phyloP scores from a whole-genome alignment of 2,329 filamentous ascomycete genomes.

The Exophiala mesophila region DNA sequence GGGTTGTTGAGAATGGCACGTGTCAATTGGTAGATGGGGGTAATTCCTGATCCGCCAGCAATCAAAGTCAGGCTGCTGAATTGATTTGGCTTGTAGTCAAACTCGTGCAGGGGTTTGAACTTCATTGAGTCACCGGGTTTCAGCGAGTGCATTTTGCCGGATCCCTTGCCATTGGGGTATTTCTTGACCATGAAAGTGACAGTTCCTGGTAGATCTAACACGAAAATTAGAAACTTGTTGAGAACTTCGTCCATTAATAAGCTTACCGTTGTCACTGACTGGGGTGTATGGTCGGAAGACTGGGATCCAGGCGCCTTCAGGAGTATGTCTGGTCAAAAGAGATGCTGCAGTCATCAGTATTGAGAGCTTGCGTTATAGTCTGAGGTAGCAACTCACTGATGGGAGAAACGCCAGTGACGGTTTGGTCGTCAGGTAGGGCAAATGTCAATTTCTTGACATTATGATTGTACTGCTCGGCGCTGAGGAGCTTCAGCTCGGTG shows the following conservation, averaged over 20 bases:
- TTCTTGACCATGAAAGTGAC: slow-evolving; percentile 64
- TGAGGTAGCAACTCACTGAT: slow-evolving; percentile 19
- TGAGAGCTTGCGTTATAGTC: not conserved
- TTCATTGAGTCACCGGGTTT: slow-evolving; percentile 57
- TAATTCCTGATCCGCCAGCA: slow-evolving; percentile 68
- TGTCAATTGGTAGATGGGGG: slow-evolving; percentile 62
- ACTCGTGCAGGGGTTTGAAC: slow-evolving; percentile 54
- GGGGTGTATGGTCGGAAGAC: slow-evolving; percentile 64
- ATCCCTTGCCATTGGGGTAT: slow-evolving; percentile 62
- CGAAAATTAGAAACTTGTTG: not conserved
- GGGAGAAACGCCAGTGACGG: slow-evolving; percentile 44
- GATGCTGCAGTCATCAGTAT: slow-evolving; percentile 39
- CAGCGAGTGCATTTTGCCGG: slow-evolving; percentile 62
- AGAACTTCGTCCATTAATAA: not conserved
- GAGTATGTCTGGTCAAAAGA: slow-evolving; percentile 57
- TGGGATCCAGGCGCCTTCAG: slow-evolving; percentile 54
- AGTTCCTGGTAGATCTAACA: slow-evolving; percentile 51
- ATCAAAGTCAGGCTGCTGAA: slow-evolving; percentile 55
- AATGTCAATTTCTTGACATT: slow-evolving; percentile 57
- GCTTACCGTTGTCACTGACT: slow-evolving; percentile 48
- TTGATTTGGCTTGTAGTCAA: slow-evolving; percentile 49
- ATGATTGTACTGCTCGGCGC: slow-evolving; percentile 51
- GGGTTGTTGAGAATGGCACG: slow-evolving; percentile 59
- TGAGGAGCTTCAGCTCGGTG: slow-evolving; percentile 47
- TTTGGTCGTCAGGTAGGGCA: slow-evolving; percentile 46